A percentile compares a stretch with the other conserved stretches of the same genome.
Evolutionary conservation across 768 basidiomycete genomes (phyloP).

Genomic region (Lentinus brumalis): DNA sequence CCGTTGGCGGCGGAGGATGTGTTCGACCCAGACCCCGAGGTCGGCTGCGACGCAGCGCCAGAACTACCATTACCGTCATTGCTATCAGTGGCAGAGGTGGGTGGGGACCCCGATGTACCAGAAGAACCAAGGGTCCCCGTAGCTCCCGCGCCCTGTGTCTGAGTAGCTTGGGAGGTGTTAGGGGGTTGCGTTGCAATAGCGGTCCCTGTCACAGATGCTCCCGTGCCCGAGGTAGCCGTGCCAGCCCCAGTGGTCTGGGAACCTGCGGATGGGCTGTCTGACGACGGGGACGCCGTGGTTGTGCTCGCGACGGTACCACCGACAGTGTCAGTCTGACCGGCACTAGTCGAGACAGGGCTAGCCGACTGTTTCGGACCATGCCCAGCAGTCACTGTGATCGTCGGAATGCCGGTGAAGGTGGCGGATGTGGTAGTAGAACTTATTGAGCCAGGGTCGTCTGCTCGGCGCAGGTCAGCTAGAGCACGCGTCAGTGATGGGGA

Average conservation of each 20-base stretch:
- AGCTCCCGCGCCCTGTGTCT: not conserved
- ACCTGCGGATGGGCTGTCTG: not conserved
- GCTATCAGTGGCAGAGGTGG: not conserved
- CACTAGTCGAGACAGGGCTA: not conserved
- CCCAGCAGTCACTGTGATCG: not conserved
- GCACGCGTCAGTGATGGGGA: not conserved
- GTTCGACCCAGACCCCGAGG: not conserved
- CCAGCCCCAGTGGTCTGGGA: not conserved
- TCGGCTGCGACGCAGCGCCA: not conserved
- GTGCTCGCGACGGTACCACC: not conserved
- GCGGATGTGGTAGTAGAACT: not conserved
- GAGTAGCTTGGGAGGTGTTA: not conserved
- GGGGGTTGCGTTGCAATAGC: not conserved
- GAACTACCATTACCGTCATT: not conserved
- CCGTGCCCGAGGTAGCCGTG: not conserved
- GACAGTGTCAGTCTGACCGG: not conserved
- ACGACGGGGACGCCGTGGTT: not conserved
- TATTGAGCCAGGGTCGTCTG: not conserved
- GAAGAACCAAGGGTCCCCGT: not conserved
- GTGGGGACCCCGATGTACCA: not conserved
- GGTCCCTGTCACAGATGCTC: not conserved
- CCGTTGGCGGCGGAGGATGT: not conserved
- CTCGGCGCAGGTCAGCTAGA: slow-evolving; percentile 8
- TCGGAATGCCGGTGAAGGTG: not conserved
- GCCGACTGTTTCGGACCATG: not conserved